Evolutionary conservation across 1,284 basidiomycete species (phyloP).

Genomic region (Pseudozyma flocculosa): DNA sequence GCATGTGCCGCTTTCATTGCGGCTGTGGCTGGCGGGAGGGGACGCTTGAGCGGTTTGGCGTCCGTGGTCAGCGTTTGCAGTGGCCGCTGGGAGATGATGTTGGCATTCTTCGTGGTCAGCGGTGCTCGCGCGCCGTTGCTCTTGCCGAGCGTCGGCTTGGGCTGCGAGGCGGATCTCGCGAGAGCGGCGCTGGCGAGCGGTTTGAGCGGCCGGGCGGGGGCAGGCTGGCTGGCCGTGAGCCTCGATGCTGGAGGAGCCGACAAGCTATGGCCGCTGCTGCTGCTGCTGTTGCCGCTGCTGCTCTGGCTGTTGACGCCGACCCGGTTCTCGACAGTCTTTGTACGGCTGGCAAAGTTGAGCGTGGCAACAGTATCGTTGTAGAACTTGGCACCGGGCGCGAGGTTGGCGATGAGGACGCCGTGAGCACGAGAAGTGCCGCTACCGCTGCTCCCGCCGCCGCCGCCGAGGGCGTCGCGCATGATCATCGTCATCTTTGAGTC

Average conservation of each 20-base stretch:
- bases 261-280: no score
- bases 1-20: no score
- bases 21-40: no score
- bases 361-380: conserved; percentile 2
- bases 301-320: not conserved
- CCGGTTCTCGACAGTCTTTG: conserved; percentile 1
- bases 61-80: no score
- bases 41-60: no score
- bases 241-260: no score
- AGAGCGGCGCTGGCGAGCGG: not conserved
- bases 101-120: not conserved
- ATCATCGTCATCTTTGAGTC: conserved; percentile 4
- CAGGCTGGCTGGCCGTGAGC: not conserved
- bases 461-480: conserved; percentile 3
- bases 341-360: conserved; percentile 2
- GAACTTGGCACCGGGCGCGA: conserved; percentile 1
- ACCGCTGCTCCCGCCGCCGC: no score
- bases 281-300: no score
- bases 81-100: no score
- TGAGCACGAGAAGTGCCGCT: not conserved
- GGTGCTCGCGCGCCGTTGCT: not conserved
- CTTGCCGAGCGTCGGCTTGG: not conserved
- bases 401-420: conserved; percentile 2
- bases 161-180: not conserved
- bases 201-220: not conserved